Percentiles rank a stretch among this genome's conserved stretches.
These are phyloP conservation scores for Euphrasia confusa DNA, from an alignment of 257 asterid species.

Conservation along the genomic window DNA sequence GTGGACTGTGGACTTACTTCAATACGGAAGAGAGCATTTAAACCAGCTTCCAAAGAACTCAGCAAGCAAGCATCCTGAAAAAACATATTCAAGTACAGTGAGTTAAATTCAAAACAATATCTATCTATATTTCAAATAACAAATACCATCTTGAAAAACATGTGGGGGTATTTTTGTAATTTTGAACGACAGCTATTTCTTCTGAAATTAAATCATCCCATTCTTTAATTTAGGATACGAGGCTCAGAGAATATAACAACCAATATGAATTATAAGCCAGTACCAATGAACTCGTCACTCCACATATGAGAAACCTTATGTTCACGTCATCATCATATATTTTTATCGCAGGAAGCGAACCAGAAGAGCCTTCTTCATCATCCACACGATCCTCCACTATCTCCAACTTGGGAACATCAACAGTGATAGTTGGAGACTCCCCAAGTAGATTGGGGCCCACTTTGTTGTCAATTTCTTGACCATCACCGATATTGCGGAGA, in stretches of 20 bases:
- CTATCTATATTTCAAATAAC: neutral
- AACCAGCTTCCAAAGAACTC: slow-evolving; percentile 79
- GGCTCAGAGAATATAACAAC: neutral
- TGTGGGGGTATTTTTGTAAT: too few relatives aligned
- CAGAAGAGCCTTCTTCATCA: slow-evolving; percentile 79
- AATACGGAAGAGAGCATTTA: slow-evolving; percentile 74
- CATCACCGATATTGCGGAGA: slow-evolving; percentile 42
- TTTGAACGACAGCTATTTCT: too few relatives aligned
- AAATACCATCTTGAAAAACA: neutral
- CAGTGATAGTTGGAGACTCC: slow-evolving; percentile 67
- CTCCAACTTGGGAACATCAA: slow-evolving; percentile 62
- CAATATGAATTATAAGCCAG: slow-evolving; percentile 17
- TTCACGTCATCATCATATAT: slow-evolving; percentile 82
- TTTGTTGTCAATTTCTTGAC: slow-evolving; percentile 33
- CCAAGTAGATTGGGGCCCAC: slow-evolving; percentile 72
- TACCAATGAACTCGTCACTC: slow-evolving; percentile 70
- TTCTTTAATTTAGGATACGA: too few relatives aligned
- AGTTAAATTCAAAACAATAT: neutral
- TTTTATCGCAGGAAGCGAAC: slow-evolving; percentile 72
- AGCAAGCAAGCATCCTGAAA: slow-evolving; percentile 62
- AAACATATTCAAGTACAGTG: slow-evolving; percentile 15
- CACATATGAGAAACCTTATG: slow-evolving; percentile 84
- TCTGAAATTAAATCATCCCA: too few relatives aligned
- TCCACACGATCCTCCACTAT: slow-evolving; percentile 49
- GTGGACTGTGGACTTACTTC: slow-evolving; percentile 60